phyloP scores from a whole-genome alignment of 805 yeast genomes.

The Metschnikowia gelsemii region DNA sequence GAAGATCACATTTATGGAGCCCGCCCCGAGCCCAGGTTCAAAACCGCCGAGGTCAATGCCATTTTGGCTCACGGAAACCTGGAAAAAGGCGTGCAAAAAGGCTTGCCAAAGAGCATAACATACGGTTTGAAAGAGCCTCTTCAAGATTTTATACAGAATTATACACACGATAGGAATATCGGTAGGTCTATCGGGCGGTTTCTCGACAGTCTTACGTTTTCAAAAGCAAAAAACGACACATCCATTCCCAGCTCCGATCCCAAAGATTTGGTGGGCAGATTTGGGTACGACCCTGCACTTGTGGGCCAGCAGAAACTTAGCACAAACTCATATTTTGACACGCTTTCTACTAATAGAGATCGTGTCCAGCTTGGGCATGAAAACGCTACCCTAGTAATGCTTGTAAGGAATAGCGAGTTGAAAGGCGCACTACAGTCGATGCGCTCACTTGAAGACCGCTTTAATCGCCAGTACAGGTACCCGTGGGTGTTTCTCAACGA shows the following conservation, averaged over 20 bases:
- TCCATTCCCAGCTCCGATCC: too few relatives aligned
- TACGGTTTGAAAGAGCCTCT: too few relatives aligned
- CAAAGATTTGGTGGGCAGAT: conserved; percentile 1
- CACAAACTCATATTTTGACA: conserved; percentile 19
- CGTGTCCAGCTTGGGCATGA: conserved; percentile 50
- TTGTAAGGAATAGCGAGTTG: conserved; percentile 79
- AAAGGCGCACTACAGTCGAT: conserved; percentile 59
- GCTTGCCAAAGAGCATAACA: too few relatives aligned
- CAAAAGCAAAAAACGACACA: neutral
- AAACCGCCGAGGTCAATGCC: neutral
- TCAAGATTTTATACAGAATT: too few relatives aligned
- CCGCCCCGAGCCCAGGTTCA: neutral
- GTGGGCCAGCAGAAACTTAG: conserved; percentile 20
- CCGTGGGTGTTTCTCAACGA: conserved; percentile 49
- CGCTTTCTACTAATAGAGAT: conserved; percentile 28
- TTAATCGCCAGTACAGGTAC: conserved; percentile 38
- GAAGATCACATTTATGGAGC: too few relatives aligned
- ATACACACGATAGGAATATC: too few relatives aligned
- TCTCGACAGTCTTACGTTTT: too few relatives aligned
- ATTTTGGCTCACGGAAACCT: neutral
- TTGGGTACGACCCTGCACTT: conserved; percentile 17
- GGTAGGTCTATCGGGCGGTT: too few relatives aligned
- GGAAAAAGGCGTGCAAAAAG: too few relatives aligned
- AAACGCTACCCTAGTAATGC: conserved; percentile 85
- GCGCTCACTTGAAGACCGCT: conserved; percentile 44